Base-by-base conservation (phyloP, 179 eudicot species). In the Silene coronaria region DNA sequence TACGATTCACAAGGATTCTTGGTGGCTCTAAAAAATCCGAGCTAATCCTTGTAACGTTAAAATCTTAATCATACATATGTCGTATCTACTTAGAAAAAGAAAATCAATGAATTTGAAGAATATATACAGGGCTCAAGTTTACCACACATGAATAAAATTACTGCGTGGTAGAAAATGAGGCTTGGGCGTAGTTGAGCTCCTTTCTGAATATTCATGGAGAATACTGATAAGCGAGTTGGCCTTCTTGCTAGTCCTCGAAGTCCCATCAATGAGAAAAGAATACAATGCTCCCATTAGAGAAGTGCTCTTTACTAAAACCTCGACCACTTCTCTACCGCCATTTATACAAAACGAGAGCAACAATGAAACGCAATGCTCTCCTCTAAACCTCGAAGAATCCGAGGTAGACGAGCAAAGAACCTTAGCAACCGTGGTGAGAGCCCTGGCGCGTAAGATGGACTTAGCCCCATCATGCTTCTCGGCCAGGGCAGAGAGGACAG, bases 61-160 rank as follows among this genome's bases (percentile, higher is more conserved):
- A 9, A 58, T 67, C 59, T 48, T 58, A 67, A 60, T 21, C 21
- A 22, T 21, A 16, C 62, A 17, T 67, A 45, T 26, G 21, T 73
- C 24, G 36, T 77, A 77, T 78, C 75, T 74, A 74, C 76, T 77
- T 0, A 65, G 34, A 21, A 6, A 73, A 55, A 76, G 69, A 71
- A 34, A 75, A 70, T 66, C 34, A 78, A 75, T 75, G 66, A 74
- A 45, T 75, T 12, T 13, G 58, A 61, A 23, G 23, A 62, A 9
- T 24, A 30, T 65, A 58, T 51, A 75, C 36, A 4, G 4, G 0
- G 76, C 57, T 67, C 59, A 60, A 48, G 34, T 63, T 74, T 67
- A 89, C 95, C 96, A 81, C 80, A 88, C 96, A 63, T 82, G 88
- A 74, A 94, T 84, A 83, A 85, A 87, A 72, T 67, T 88, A 48